These are phyloP conservation scores for Jatropha multifida DNA, from an alignment of 441 rosid genomes.

Conservation along the genomic window DNA sequence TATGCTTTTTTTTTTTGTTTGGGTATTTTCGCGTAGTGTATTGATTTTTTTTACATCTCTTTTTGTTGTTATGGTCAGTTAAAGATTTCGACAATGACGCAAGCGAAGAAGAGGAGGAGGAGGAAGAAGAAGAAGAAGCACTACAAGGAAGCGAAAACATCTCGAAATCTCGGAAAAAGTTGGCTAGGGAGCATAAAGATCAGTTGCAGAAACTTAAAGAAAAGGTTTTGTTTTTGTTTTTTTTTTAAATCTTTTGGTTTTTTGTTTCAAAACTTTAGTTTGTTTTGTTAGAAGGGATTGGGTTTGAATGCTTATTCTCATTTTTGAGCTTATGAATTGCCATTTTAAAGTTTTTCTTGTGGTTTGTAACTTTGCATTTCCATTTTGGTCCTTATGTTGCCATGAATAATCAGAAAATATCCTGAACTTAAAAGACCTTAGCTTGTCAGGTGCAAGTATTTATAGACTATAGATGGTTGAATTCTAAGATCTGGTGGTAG, in stretches of 20 bases:
- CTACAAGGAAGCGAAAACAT: no score
- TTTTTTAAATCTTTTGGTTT: background rate
- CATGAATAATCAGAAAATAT: background rate
- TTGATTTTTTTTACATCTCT: background rate
- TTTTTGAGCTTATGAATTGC: background rate
- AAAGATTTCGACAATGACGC: constrained; percentile 29
- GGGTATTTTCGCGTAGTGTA: background rate
- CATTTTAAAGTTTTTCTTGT: constrained; percentile 1
- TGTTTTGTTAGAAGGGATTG: background rate
- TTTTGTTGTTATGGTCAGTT: constrained; percentile 22
- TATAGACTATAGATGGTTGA: background rate
- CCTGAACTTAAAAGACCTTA: background rate
- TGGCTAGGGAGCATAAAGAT: constrained; percentile 54
- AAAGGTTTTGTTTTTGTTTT: constrained; percentile 39
- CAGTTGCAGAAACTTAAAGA: constrained; percentile 65
- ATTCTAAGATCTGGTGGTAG: background rate
- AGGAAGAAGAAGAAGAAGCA: constrained; percentile 24
- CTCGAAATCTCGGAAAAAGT: no score
- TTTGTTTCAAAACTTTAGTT: no score
- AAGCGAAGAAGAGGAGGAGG: no score
- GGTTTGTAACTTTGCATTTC: background rate
- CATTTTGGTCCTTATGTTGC: background rate
- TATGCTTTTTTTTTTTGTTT: background rate
- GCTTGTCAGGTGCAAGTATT: background rate
- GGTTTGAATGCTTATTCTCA: background rate